Base-by-base conservation (phyloP, 805 yeast species). In the Diddensiella transvaalensis region DNA sequence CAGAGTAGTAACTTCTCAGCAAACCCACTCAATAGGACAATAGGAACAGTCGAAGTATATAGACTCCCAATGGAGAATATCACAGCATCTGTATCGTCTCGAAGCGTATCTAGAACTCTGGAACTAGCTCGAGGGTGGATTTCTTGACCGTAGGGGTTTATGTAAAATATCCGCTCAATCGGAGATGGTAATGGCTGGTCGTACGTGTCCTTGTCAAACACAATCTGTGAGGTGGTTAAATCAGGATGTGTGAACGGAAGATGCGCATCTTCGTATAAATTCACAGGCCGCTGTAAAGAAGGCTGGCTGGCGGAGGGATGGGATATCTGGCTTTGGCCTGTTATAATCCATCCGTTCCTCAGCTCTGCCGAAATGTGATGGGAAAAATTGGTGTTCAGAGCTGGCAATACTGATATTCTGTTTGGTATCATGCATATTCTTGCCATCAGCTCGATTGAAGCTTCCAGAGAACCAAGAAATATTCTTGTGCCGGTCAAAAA, bases 321-420 rank as follows among this genome's bases (percentile, higher is more conserved):
- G 1, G 96, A 87, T 8, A 90, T 90, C 61, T 89, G 96, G 2
- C 91, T 83, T 64, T 90, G 98, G 10, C 98, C 98, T 0, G 90
- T 84, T 30, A 90, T 82, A 1, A 84, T 71, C 3, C 76, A 71
- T 2, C 95, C 96, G 64, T 87, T 78, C 29, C 70, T 68, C 39
- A 90, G 70, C 23, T 76, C 56, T 0, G 96, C 96, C 43, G 91
- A 82, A 22, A 90, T 88, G 59, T 89, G 95, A 55, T 87, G 87
- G 13, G 90, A 81, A 68, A 85, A 86, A 58, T 84, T 87, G 5
- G 96, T 85, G 60, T 85, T 87, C 35, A 89, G 70, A 52, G 95
- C 88, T 0, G 96, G 96, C 3, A 87, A 63, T 1, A 89, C 87
- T 37, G 77, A 72, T 2, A 75, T 68, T 3, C 65, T 62, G 1